Conservation (phyloP, 2,329 filamentous ascomycete species). For the Paracoccidioides lutzii region DNA sequence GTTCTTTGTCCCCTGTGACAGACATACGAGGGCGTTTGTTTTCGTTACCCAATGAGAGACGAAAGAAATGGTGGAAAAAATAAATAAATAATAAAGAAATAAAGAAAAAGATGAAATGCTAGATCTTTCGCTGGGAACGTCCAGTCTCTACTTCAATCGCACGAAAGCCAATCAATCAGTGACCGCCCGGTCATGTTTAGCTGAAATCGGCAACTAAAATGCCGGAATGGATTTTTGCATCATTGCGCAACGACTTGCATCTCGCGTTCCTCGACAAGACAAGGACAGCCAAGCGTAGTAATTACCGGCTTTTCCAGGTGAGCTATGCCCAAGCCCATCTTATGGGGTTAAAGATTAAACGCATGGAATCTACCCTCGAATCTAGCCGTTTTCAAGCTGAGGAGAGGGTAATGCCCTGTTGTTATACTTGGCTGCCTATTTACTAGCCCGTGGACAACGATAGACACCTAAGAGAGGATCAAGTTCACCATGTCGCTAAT, state of each 20-base stretch:
- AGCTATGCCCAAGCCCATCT: background rate
- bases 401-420: background rate
- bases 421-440: background rate
- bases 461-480: too few species aligned
- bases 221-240: background rate
- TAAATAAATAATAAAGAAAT: background rate
- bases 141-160: background rate
- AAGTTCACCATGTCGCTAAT: background rate
- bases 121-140: background rate
- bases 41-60: background rate
- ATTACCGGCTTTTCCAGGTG: background rate
- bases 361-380: background rate
- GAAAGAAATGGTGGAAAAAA: background rate
- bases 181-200: background rate
- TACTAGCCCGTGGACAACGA: background rate
- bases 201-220: constrained; percentile 1
- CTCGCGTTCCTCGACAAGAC: background rate
- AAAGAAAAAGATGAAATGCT: background rate
- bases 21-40: background rate
- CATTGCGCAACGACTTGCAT: background rate
- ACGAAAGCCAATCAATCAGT: background rate
- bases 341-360: background rate
- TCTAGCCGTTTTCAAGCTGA: background rate
- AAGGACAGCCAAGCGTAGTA: background rate
- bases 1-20: background rate